phyloP scores from a whole-genome alignment of 306 rosid species.

The Pyrus pyrifolia region DNA sequence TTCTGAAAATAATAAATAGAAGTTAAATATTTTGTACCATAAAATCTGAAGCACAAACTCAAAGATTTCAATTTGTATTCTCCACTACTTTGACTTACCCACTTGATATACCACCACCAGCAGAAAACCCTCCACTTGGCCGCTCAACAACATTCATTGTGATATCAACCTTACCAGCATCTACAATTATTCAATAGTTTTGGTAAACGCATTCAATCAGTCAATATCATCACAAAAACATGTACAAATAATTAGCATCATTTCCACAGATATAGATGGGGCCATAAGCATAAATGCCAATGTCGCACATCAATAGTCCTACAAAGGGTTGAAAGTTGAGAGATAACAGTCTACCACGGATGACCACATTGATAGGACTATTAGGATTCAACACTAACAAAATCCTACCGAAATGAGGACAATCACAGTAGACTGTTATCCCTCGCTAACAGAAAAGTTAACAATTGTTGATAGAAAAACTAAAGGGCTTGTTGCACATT shows the following conservation, averaged over 20 bases:
- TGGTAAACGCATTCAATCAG: neutral
- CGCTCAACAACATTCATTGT: slow-evolving; percentile 98
- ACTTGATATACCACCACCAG: slow-evolving; percentile 99
- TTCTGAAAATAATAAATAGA: slow-evolving; percentile 39
- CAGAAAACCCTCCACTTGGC: slow-evolving; percentile 97
- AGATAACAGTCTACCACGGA: neutral
- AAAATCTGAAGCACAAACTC: neutral
- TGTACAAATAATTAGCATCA: neutral
- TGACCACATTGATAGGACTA: neutral
- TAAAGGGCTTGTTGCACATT: neutral
- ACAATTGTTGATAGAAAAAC: neutral
- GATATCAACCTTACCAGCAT: slow-evolving; percentile 89
- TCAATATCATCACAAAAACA: neutral
- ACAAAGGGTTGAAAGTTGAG: neutral
- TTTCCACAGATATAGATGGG: neutral
- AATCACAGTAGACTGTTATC: neutral
- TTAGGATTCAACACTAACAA: neutral
- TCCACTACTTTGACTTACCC: slow-evolving; percentile 54
- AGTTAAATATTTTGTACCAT: slow-evolving; percentile 26
- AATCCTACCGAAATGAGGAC: neutral
- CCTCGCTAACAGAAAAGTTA: neutral
- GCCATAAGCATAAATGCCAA: neutral
- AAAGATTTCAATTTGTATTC: neutral
- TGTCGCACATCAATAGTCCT: neutral
- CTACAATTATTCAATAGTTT: slow-evolving; percentile 30